These are phyloP conservation scores for Neurospora sp. DNA, from an alignment of 495 filamentous ascomycete species.

Conservation along the genomic window DNA sequence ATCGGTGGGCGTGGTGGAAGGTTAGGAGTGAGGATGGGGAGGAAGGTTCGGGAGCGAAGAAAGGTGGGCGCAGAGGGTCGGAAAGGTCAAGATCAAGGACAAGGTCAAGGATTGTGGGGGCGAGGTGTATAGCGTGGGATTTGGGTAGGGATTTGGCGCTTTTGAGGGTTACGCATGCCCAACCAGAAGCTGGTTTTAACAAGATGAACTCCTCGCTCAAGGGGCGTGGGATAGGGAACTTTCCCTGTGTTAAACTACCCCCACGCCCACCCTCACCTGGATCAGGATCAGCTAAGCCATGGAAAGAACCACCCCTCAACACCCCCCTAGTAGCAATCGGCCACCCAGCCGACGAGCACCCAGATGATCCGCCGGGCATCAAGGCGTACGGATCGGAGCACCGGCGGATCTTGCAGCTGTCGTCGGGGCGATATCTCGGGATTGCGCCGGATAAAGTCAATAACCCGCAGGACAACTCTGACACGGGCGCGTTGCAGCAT, in stretches of 20 bases:
- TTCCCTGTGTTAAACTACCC: background rate
- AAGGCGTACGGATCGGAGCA: constrained; percentile 24
- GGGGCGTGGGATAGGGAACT: background rate
- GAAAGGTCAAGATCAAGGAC: constrained; percentile 10
- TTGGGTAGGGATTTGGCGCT: constrained; percentile 29
- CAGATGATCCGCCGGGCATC: constrained; percentile 9
- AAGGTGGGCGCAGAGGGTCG: background rate
- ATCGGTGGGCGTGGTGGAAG: too few relatives aligned
- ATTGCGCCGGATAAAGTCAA: constrained; percentile 17
- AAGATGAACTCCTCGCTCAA: too few relatives aligned
- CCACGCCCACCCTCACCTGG: too few relatives aligned
- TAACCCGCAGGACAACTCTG: constrained; percentile 34
- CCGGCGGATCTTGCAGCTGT: constrained; percentile 27
- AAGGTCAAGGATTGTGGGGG: constrained; percentile 16
- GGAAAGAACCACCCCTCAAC: background rate
- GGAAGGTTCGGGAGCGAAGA: background rate
- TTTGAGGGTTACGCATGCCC: constrained; percentile 22
- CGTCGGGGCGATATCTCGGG: constrained; percentile 26
- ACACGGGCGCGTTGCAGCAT: constrained; percentile 40
- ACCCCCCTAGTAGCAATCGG: constrained; percentile 24
- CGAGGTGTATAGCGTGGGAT: constrained; percentile 29
- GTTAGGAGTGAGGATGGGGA: background rate
- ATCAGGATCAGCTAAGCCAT: background rate
- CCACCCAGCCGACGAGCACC: constrained; percentile 36
- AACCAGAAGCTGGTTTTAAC: background rate